Percentiles rank a stretch among this genome's conserved stretches.
Evolutionary conservation across 139 green algal genomes (phyloP).

Genomic region (Auxenochlorella pyrenoidosa): DNA sequence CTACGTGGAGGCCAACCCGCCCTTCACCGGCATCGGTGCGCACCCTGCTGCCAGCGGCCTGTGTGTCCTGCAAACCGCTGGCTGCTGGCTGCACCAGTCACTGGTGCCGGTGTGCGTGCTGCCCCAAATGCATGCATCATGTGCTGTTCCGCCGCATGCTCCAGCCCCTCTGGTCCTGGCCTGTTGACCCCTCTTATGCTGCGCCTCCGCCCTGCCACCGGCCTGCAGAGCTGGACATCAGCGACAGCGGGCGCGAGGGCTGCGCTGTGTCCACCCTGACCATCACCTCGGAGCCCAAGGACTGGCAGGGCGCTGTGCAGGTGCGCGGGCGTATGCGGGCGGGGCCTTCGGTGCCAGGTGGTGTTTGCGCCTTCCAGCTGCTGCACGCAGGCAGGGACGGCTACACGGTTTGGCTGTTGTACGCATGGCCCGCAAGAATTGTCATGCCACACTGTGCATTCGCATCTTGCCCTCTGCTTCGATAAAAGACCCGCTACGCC

Average conservation of each 20-base stretch:
- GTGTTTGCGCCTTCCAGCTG: not conserved
- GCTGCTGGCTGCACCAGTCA: not conserved
- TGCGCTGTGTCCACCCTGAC: conserved; percentile 95
- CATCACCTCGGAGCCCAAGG: conserved; percentile 87
- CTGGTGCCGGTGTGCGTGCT: too few relatives aligned
- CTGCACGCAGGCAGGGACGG: not conserved
- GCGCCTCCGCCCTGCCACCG: not conserved
- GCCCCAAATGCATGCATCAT: too few relatives aligned
- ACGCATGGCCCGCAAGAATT: too few relatives aligned
- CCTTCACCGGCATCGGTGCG: conserved; percentile 87
- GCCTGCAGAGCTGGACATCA: conserved; percentile 33
- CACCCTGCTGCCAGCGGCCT: not conserved
- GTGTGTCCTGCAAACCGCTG: not conserved
- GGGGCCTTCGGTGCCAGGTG: not conserved
- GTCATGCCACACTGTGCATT: too few relatives aligned
- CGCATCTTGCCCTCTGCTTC: too few relatives aligned
- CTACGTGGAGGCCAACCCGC: conserved; percentile 67
- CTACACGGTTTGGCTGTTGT: too few relatives aligned
- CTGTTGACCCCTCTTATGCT: not conserved
- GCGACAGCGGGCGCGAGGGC: conserved; percentile 78
- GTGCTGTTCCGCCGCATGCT: not conserved
- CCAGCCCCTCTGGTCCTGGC: not conserved
- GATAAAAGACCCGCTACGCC: too few relatives aligned
- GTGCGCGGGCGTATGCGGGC: conserved; percentile 37
- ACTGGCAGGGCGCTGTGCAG: conserved; percentile 85